These are phyloP conservation scores for Mrakia blollopis DNA, from an alignment of 768 basidiomycete species.

Conservation along the genomic window DNA sequence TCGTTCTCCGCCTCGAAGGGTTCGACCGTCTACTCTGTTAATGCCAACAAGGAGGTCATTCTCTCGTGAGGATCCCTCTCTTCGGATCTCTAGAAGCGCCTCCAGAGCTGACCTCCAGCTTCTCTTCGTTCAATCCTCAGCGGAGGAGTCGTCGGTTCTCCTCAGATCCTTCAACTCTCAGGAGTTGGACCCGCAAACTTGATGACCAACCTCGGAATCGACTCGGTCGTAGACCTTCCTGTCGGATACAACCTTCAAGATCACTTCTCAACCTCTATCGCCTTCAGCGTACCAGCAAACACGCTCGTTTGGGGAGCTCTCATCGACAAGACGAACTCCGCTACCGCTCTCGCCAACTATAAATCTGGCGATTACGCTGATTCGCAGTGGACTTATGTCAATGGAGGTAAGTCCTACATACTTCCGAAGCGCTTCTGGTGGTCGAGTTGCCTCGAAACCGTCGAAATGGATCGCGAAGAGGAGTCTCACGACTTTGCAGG, in stretches of 20 bases:
- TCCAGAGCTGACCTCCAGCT: no score
- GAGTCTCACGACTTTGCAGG: no score
- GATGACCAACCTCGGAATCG: slow-evolving; percentile 51
- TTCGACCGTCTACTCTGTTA: slow-evolving; percentile 48
- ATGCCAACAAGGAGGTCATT: slow-evolving; percentile 61
- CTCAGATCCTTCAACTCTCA: slow-evolving; percentile 56
- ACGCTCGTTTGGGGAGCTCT: slow-evolving; percentile 20
- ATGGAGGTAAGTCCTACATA: not conserved
- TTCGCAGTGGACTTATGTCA: slow-evolving; percentile 31
- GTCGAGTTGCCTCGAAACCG: no score
- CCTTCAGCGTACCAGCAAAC: not conserved
- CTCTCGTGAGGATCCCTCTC: slow-evolving; percentile 40
- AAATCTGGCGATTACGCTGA: slow-evolving; percentile 10
- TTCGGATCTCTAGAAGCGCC: no score
- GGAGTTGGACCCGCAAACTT: slow-evolving; percentile 59
- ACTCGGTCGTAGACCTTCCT: slow-evolving; percentile 50
- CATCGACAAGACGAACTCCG: slow-evolving; percentile 4
- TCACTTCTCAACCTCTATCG: slow-evolving; percentile 20
- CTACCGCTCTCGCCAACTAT: slow-evolving; percentile 1
- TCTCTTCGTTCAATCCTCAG: not conserved
- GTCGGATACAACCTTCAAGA: slow-evolving; percentile 58
- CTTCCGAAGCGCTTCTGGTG: no score
- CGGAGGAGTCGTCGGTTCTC: slow-evolving; percentile 53
- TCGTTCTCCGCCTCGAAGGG: slow-evolving; percentile 46
- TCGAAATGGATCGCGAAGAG: no score